Evolutionary conservation across 495 filamentous ascomycete genomes (phyloP), one percentile per base, ranked within the genome.

Genomic region (Tuber brumale): DNA sequence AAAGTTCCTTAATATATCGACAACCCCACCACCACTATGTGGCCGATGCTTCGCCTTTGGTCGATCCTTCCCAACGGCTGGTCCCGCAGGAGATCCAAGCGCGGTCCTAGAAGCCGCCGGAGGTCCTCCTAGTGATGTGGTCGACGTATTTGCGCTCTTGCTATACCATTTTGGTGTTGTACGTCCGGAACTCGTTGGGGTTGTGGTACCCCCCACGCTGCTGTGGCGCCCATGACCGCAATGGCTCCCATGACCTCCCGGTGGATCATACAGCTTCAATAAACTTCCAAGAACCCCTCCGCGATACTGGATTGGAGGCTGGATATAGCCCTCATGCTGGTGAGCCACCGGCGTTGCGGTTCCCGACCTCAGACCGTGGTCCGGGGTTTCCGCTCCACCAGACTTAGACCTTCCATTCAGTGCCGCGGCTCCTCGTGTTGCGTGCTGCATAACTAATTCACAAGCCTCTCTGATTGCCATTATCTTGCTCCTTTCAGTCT

Each of bases 251-350:
- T 77, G 48, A 23, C 70, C 39, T 27, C 57, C 57, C 18, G 79
- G 71, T 46, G 84, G 74, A 73, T 88, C 88, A 79, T 94, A 91
- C 18, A 97, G 87, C 83, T 92, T 96, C 73, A 97, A 85, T 3
- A 98, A 85, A 12, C 89, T 92, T 8, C 91, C 90, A 12, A 98
- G 86, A 69, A 96, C 88, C 43, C 94, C 93, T 51, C 90, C 89
- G 69, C 90, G 91, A 82, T 92, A 95, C 71, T 91, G 87, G 10
- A 87, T 82, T 5, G 93, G 94, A 21, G 86, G 87, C 61, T 91
- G 89, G 9, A 92, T 86, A 79, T 93, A 94, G 69, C 88, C 86
- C 73, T 92, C 89, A 72, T 87, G 80, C 23, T 74, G 75, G 51
- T 39, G 70, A 51, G 72, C 85, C 23, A 88, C 86, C 42, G 90